Evolutionary conservation across 78 protist genomes (phyloP), one percentile per base, ranked within the genome.

Genomic region (Dictyostelium firmibasis): DNA sequence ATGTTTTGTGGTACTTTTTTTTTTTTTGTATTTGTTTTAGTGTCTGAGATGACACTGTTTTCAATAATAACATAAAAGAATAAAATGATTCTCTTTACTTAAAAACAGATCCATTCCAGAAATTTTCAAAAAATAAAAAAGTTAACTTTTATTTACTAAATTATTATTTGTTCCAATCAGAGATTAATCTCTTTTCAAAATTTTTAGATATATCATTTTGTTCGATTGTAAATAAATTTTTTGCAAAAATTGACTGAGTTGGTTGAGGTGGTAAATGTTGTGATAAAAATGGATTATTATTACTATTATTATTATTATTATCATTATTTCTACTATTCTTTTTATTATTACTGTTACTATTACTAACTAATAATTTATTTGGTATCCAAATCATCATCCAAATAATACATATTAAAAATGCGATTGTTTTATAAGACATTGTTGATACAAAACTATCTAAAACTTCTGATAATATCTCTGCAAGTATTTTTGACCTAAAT

Each of bases 381-480:
- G 85, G 85, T 47, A 81, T 81, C 85, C 85, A 81, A 47, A 81
- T 29, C 33, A 81, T 29, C 41, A 81, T 47, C 85, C 85, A 81
- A 47, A 81, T 47, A 27, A 81, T 38, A 29, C 14, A 29, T 3
- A 81, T 81, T 35, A 38, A 29, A 81, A 81, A 81, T 14, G 18
- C 35, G 0, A 81, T 81, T 41, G 85, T 81, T 47, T 81, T 81
- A 47, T 81, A 81, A 5, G 85, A 81, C 85, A 81, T 81, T 14
- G 25, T 47, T 47, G 69, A 38, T 29, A 81, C 50, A 81, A 81
- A 81, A 29, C 70, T 47, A 47, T 81, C 85, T 29, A 81, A 81
- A 27, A 47, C 85, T 81, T 81, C 85, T 29, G 85, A 81, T 81
- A 81, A 81, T 25, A 81, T 81, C 44, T 47, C 85, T 81, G 85